Conservation (phyloP, 2,329 filamentous ascomycete species). For the Periconia sp. region DNA sequence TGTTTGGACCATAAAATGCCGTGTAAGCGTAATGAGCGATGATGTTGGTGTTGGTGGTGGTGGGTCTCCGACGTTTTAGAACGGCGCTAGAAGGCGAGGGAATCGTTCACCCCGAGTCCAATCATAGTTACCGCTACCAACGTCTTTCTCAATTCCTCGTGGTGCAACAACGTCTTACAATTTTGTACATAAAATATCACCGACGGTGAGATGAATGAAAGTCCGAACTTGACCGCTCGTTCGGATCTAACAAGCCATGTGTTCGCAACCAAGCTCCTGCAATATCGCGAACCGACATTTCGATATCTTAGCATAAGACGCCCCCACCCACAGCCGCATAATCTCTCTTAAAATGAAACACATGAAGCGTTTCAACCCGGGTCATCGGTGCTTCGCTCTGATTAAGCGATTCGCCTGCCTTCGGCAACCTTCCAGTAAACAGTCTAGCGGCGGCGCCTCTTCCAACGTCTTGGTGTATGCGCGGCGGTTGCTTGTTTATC, state of each 20-base stretch:
- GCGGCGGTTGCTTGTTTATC: neutral
- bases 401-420: conserved; percentile 25
- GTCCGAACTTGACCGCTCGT: neutral
- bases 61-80: no score
- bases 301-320: conserved; percentile 2
- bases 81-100: no score
- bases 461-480: neutral
- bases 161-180: no score
- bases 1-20: no score
- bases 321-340: conserved; percentile 15
- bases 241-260: neutral
- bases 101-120: no score
- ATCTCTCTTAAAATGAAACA: conserved; percentile 36
- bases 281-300: conserved; percentile 15
- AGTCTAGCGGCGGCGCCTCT: neutral
- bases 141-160: no score
- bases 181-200: no score
- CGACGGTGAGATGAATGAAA: no score
- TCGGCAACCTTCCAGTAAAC: conserved; percentile 9
- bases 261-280: conserved; percentile 13
- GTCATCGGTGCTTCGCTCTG: conserved; percentile 29
- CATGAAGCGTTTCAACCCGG: conserved; percentile 38
- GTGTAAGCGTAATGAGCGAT: no score
- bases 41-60: no score
- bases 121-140: no score